These are phyloP conservation scores for Plantago elongata DNA, from an alignment of 257 asterid species.

Conservation along the genomic window DNA sequence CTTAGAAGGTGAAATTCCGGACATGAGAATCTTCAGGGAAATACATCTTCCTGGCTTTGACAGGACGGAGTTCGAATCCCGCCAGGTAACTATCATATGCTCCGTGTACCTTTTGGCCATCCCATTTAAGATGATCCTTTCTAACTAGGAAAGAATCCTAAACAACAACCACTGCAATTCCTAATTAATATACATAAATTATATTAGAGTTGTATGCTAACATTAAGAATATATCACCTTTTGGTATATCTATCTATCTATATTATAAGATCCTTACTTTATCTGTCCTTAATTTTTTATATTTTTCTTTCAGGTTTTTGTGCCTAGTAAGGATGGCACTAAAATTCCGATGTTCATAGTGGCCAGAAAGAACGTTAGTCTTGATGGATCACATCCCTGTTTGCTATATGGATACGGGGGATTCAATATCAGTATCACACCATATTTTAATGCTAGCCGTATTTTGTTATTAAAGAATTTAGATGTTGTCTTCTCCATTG, in stretches of 20 bases:
- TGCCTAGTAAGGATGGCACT: constrained; percentile 50
- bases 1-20: constrained; percentile 34
- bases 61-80: constrained; percentile 37
- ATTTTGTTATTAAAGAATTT: constrained; percentile 44
- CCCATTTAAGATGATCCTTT: no score
- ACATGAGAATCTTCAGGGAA: constrained; percentile 45
- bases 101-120: no score
- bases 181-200: no score
- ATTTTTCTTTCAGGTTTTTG: constrained; percentile 38
- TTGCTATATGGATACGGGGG: constrained; percentile 60
- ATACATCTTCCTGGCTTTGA: constrained; percentile 51
- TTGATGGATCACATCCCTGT: constrained; percentile 61
- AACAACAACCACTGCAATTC: no score
- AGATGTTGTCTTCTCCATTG: constrained; percentile 44
- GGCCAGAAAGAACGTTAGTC: constrained; percentile 38
- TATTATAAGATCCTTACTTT: not conserved
- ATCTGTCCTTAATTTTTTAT: not conserved
- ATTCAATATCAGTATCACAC: constrained; percentile 43
- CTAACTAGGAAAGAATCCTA: no score
- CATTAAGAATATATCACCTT: not conserved
- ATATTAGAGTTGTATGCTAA: no score
- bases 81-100: constrained; percentile 34
- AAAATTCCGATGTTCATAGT: constrained; percentile 53
- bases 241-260: not conserved
- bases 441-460: constrained; percentile 39